Percentiles rank a stretch among this genome's conserved stretches.
These are phyloP conservation scores for Globisporangium apiculatum DNA, from an alignment of 352 stramenopile genomes.

Conservation along the genomic window DNA sequence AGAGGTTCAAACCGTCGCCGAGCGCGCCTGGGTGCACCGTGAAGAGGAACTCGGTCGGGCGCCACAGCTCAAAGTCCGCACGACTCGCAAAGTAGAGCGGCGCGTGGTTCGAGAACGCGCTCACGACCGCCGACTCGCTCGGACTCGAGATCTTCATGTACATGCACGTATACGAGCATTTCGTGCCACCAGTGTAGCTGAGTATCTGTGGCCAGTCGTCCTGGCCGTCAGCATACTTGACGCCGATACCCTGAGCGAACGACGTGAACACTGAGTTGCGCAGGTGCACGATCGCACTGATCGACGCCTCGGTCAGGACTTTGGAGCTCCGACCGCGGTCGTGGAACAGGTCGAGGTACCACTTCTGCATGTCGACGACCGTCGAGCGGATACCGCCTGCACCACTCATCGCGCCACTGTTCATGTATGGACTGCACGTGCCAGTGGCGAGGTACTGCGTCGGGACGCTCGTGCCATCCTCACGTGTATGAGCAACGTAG, in stretches of 20 bases:
- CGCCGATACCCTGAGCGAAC: conserved; percentile 38
- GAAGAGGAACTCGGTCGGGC: conserved; percentile 10
- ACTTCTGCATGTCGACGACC: conserved; percentile 39
- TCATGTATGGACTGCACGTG: conserved; percentile 40
- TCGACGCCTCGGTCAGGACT: conserved; percentile 28
- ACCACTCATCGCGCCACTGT: conserved; percentile 18
- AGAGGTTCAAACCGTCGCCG: background rate
- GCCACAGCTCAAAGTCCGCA: conserved; percentile 25
- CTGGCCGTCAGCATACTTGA: conserved; percentile 19
- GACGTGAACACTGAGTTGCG: conserved; percentile 22
- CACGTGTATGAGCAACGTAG: conserved; percentile 18
- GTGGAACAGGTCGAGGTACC: conserved; percentile 49
- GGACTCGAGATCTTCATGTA: conserved; percentile 23
- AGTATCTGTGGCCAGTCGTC: conserved; percentile 26
- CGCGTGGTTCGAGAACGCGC: conserved; percentile 32
- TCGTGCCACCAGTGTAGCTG: conserved; percentile 35
- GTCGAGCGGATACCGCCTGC: conserved; percentile 39
- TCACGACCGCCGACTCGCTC: conserved; percentile 26
- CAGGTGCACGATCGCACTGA: conserved; percentile 31
- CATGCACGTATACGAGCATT: conserved; percentile 45
- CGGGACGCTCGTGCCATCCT: conserved; percentile 5
- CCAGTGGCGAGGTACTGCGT: conserved; percentile 27
- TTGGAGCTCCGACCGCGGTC: conserved; percentile 28
- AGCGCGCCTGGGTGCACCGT: background rate
- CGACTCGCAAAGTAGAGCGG: conserved; percentile 26